Evolutionary conservation across 441 rosid species (phyloP).

Genomic region (Populus tomentosa): DNA sequence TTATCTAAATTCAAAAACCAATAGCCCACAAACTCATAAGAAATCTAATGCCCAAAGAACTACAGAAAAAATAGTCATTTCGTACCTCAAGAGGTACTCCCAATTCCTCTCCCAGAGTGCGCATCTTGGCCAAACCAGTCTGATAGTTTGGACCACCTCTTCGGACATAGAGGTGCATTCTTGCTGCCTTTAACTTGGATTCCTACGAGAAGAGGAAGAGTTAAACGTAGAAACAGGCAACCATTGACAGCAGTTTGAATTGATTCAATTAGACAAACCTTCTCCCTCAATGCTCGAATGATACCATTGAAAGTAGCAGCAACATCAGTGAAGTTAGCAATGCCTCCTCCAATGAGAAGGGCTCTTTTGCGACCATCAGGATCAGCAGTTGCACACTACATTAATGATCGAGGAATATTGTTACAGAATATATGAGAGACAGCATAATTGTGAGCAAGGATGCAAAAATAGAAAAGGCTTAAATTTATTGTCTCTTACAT

Average conservation of each 20-base stretch:
- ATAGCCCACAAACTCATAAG: background rate
- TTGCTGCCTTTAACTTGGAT: slow-evolving; percentile 78
- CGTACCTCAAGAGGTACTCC: slow-evolving; percentile 83
- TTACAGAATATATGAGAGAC: slow-evolving; percentile 1
- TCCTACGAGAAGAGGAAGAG: slow-evolving; percentile 33
- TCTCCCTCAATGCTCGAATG: slow-evolving; percentile 78
- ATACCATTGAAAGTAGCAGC: slow-evolving; percentile 91
- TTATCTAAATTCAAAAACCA: background rate
- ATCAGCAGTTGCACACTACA: slow-evolving; percentile 79
- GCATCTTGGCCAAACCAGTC: slow-evolving; percentile 83
- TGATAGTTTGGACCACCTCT: slow-evolving; percentile 96
- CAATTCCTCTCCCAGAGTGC: slow-evolving; percentile 69
- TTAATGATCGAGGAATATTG: slow-evolving; percentile 3
- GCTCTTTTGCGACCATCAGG: slow-evolving; percentile 91
- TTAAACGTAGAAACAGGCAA: slow-evolving; percentile 4
- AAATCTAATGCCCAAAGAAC: background rate
- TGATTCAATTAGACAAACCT: slow-evolving; percentile 36
- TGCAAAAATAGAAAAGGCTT: background rate
- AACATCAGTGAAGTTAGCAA: slow-evolving; percentile 90
- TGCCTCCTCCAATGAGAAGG: slow-evolving; percentile 89
- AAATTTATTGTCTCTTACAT: slow-evolving; percentile 42
- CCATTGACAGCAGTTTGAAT: background rate
- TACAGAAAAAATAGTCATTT: background rate
- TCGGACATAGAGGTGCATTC: slow-evolving; percentile 87
- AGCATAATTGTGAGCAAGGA: background rate